These are phyloP conservation scores for Liriodendron chinense DNA, from an alignment of 164 flowering plant species.

Conservation along the genomic window DNA sequence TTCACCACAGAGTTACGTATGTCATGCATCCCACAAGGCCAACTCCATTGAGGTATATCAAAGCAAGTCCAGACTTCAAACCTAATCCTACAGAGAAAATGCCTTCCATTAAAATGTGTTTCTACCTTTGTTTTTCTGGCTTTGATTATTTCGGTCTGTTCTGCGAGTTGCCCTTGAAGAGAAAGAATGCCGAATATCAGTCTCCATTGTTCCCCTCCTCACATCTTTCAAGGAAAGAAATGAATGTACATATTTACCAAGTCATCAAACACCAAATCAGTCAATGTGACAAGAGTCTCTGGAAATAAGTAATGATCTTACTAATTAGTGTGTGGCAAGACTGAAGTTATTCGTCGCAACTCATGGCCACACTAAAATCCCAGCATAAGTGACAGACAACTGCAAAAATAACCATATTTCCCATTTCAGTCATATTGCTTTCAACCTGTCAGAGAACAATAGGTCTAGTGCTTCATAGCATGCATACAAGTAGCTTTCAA, in stretches of 20 bases:
- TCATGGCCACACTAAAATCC: background rate
- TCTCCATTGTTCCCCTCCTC: constrained; percentile 33
- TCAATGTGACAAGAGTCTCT: background rate
- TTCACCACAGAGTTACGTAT: constrained; percentile 3
- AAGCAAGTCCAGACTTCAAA: background rate
- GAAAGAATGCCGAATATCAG: constrained; percentile 29
- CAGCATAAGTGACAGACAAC: background rate
- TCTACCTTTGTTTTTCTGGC: constrained; percentile 37
- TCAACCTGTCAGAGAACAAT: too few species aligned
- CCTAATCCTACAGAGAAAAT: background rate
- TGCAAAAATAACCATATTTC: background rate
- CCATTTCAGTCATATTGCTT: background rate
- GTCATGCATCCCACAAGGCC: background rate
- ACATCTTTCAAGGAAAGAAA: constrained; percentile 8
- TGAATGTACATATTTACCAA: background rate
- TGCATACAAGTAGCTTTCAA: too few species aligned
- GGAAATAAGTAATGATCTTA: background rate
- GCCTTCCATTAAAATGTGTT: background rate
- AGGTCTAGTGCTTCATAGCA: too few species aligned
- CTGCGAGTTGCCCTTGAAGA: constrained; percentile 41
- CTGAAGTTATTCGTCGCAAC: background rate
- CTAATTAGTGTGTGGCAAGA: background rate
- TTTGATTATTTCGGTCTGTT: constrained; percentile 34
- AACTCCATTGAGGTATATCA: background rate
- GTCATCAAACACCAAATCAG: background rate